Base-by-base conservation (phyloP, 2,329 filamentous ascomycete species). In the Fusarium sp. region DNA sequence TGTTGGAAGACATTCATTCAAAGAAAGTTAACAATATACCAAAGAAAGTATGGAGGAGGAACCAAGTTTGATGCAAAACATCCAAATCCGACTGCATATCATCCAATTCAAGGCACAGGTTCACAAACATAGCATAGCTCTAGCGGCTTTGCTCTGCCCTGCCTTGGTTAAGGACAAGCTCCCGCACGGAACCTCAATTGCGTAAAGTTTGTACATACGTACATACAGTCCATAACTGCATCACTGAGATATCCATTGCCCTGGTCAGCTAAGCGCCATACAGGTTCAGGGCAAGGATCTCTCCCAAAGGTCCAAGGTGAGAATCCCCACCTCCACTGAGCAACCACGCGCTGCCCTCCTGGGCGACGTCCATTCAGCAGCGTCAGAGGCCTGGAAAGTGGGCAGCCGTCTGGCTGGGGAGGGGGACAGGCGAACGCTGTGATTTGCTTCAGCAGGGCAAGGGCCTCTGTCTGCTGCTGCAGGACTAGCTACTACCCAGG, bases 261-360 rank as follows among this genome's bases (percentile, higher is more conserved):
- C 56, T 55, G 56, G 60, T 49, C 43, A 24, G 45, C 52, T 73
- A 74, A 71, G 71, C 71, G 71, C 71, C 70, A 56, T 53, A 57
- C 61, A 70, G 44, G 67, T 30, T 45, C 39, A 63, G 58, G 50
- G 30, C 60, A 61, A 51, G 57, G 55, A 67, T 72, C 61, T 50
- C 68, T 59, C 68, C 32, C 47, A 55, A 43, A 46, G 45, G 39
- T 60, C 65, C 61, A 72, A 63, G 64, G 65, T 63, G 64, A 67
- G 52, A 11, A 56, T 70, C 71, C 41, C 72, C 72, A 74, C 72
- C 70, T 74, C 66, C 68, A 56, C 72, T 71, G 66, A 74, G 72
- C 72, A 74, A 74, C 72, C 70, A 67, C 72, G 60, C 58, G 60
- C 65, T 44, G 55, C 33, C 26, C 63, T 50, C 64, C 62, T 50